These are phyloP conservation scores for Colletotrichum lindemuthianum DNA, from an alignment of 2,329 filamentous ascomycete genomes.

Conservation along the genomic window DNA sequence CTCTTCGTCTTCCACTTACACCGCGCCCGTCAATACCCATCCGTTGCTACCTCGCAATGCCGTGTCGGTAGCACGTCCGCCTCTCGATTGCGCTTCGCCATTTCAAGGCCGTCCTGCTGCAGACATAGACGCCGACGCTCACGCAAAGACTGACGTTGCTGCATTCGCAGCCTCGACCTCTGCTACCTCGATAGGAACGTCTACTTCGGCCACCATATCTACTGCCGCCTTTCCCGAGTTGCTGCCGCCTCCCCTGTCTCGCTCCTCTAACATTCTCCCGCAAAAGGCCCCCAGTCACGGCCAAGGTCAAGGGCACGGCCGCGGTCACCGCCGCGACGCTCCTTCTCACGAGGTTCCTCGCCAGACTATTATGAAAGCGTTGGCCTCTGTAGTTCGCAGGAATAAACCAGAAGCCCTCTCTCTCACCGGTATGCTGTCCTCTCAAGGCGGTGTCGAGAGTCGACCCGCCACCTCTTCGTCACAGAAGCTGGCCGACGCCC, in stretches of 20 bases:
- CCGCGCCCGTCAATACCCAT: conserved; percentile 17
- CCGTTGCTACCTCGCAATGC: conserved; percentile 37
- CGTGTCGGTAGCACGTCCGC: conserved; percentile 20
- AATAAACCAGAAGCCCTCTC: conserved; percentile 72
- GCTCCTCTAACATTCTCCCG: conserved; percentile 14
- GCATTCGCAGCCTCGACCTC: conserved; percentile 24
- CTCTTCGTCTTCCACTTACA: conserved; percentile 31
- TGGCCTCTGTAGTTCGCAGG: conserved; percentile 73
- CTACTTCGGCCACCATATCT: conserved; percentile 30
- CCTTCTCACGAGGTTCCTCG: conserved; percentile 76
- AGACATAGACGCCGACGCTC: conserved; percentile 3
- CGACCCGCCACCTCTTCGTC: conserved; percentile 60
- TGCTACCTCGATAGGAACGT: conserved; percentile 33
- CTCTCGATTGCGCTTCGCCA: conserved; percentile 14
- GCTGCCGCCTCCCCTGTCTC: conserved; percentile 39
- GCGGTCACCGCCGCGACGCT: conserved; percentile 55
- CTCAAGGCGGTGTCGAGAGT: conserved; percentile 49
- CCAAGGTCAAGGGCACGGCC: conserved; percentile 31
- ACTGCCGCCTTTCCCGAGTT: conserved; percentile 37
- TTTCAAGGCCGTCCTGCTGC: conserved; percentile 26
- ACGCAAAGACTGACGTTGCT: too few relatives aligned
- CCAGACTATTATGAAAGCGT: conserved; percentile 84
- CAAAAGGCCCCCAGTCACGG: too few relatives aligned
- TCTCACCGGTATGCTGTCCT: conserved; percentile 67
- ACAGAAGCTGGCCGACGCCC: conserved; percentile 71